Conservation (phyloP, 1,284 basidiomycete genomes). For the Sanghuangporus baumii region DNA sequence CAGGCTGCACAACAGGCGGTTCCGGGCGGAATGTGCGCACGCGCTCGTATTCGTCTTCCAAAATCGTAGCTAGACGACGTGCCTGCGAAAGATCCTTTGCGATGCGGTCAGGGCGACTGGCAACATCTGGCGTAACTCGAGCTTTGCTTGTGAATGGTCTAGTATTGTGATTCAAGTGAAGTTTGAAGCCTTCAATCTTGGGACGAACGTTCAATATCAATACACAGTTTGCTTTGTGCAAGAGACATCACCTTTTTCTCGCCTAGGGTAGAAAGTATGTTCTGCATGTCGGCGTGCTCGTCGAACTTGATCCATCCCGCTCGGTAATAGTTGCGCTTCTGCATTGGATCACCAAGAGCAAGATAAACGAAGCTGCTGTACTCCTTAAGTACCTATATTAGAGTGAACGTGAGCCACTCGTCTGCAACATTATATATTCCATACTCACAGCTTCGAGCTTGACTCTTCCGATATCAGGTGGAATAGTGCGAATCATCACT, state of each 20-base stretch:
- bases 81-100: conserved; percentile 73
- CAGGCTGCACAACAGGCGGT: conserved; percentile 26
- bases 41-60: conserved; percentile 63
- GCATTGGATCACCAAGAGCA: conserved; percentile 83
- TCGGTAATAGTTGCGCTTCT: conserved; percentile 87
- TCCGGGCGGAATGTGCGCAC: conserved; percentile 43
- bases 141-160: conserved; percentile 74
- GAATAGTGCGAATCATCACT: conserved; percentile 91
- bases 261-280: conserved; percentile 65
- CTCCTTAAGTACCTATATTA: conserved; percentile 53
- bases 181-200: conserved; percentile 88
- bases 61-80: conserved; percentile 58
- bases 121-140: conserved; percentile 75
- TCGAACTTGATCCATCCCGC: conserved; percentile 87
- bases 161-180: conserved; percentile 81
- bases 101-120: conserved; percentile 73
- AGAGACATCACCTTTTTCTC: conserved; percentile 71
- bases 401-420: neutral
- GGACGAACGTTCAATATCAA: conserved; percentile 6
- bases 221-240: neutral
- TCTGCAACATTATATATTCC: neutral
- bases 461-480: conserved; percentile 81
- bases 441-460: conserved; percentile 79
- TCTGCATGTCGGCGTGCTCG: conserved; percentile 76
- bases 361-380: conserved; percentile 74